Evolutionary conservation across 148 eudicot species (phyloP).

Genomic region (Dysphania ambrosioides): DNA sequence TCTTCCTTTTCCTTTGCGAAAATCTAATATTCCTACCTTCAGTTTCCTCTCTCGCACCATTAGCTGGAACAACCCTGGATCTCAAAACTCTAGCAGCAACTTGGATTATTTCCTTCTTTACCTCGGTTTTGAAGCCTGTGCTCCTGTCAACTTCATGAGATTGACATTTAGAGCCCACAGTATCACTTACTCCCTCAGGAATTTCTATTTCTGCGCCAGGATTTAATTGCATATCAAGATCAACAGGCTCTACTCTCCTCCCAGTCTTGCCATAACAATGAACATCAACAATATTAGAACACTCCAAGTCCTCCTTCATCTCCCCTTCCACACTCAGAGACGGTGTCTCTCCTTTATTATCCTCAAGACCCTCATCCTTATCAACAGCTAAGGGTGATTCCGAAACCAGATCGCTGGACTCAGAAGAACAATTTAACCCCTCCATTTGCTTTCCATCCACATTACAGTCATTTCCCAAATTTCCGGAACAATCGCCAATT

Average conservation of each 20-base stretch:
- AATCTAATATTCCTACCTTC: conserved; percentile 11
- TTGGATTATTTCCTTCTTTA: conserved; percentile 18
- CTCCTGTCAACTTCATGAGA: conserved; percentile 11
- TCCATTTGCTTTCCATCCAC: conserved; percentile 19
- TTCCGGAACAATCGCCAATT: conserved; percentile 7
- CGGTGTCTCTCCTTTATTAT: conserved; percentile 11
- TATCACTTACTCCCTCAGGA: conserved; percentile 13
- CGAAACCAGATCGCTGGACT: not conserved
- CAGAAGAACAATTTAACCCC: conserved; percentile 11
- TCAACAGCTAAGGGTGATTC: not conserved
- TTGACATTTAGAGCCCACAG: conserved; percentile 16
- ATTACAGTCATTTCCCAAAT: conserved; percentile 16
- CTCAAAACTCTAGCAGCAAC: conserved; percentile 33
- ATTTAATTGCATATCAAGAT: conserved; percentile 13
- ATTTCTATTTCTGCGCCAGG: conserved; percentile 1
- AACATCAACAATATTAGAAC: conserved; percentile 1
- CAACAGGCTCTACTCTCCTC: conserved; percentile 4
- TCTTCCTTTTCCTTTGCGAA: conserved; percentile 28
- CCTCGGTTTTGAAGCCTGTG: conserved; percentile 15
- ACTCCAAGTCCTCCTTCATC: conserved; percentile 19
- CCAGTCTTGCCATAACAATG: conserved; percentile 2
- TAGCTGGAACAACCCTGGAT: conserved; percentile 39
- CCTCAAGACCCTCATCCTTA: conserved; percentile 23
- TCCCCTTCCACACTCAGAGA: conserved; percentile 16
- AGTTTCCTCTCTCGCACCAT: conserved; percentile 18